A percentile compares a stretch with the other conserved stretches of the same genome.
Evolutionary conservation across 495 filamentous ascomycete genomes (phyloP).

Genomic region (Hypoxylon fuscum): DNA sequence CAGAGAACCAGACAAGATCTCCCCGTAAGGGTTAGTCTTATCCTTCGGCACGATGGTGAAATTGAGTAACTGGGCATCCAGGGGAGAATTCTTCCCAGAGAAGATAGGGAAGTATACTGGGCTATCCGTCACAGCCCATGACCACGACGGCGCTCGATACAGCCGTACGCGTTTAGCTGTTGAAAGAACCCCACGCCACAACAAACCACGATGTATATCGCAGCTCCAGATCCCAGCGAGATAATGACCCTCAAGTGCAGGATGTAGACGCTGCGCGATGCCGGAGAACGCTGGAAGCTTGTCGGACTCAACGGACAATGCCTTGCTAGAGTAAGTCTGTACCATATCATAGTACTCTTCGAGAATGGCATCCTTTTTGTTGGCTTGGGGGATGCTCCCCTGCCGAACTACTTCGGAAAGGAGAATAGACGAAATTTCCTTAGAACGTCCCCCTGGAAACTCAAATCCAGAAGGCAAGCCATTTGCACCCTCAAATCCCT

Average conservation of each 20-base stretch:
- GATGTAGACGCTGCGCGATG: background rate
- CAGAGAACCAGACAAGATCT: no score
- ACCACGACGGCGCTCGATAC: background rate
- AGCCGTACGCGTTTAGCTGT: background rate
- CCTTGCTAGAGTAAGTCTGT: background rate
- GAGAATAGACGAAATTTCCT: background rate
- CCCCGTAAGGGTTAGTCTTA: background rate
- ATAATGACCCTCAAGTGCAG: background rate
- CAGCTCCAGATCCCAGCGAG: background rate
- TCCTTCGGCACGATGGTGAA: conserved; percentile 20
- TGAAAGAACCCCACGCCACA: background rate
- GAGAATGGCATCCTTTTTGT: background rate
- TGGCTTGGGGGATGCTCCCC: background rate
- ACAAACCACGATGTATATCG: background rate
- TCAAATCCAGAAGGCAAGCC: background rate
- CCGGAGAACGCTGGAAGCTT: background rate
- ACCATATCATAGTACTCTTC: background rate
- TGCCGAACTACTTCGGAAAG: background rate
- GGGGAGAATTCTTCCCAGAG: background rate
- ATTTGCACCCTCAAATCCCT: background rate
- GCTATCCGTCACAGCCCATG: background rate
- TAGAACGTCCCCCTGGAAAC: background rate
- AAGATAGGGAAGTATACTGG: background rate
- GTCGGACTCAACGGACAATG: background rate
- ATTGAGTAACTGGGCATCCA: background rate